Evolutionary conservation across 257 asterid species (phyloP), one percentile per base, ranked within the genome.

Genomic region (Forsythia viridissima): DNA sequence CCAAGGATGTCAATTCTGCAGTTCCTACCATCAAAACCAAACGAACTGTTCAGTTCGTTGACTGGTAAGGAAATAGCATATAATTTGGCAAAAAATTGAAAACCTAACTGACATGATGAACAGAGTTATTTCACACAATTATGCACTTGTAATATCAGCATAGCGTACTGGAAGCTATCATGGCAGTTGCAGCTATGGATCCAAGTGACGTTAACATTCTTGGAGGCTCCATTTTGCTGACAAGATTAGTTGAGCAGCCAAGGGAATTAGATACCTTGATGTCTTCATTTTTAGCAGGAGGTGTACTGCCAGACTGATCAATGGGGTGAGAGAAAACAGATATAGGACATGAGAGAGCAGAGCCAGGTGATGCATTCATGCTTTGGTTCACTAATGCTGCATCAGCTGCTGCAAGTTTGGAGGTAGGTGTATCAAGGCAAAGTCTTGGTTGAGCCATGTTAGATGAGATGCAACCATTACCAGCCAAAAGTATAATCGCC

Each of bases 401-500:
- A 24, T 87, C 89, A 13, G 74, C 80, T 20, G 89, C 83, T 21
- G 85, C 86, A 82, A 55, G 78, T 78, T 88, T 87, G 66, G 85
- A 44, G 46, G 87, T 77, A 76, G 94, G 87, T 73, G 90, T 76
- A 73, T 79, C 89, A 81, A 78, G 57, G 41, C 85, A 84, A 74
- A 51, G 80, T 75, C 85, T 82, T 38, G 91, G 30, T 73, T 86
- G 93, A 30, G 86, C 75, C 85, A 81, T 41, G 78, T 80, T 84
- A 38, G 90, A 48, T 10, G 82, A 44, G 37, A 76, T 63, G 34
- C 76, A 84, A 18, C 85, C 81, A 65, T 73, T 88, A 79, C 94
- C 94, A 71, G 98, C 98, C 85, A 94, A 78, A 79, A 89, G 71
- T 83, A 94, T 88, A 76, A 92, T 91, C 43, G 97, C 97, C 83